A percentile compares a stretch with the other conserved stretches of the same genome.
Evolutionary conservation across 352 stramenopile species (phyloP).

Genomic region (Phytophthora melonis): DNA sequence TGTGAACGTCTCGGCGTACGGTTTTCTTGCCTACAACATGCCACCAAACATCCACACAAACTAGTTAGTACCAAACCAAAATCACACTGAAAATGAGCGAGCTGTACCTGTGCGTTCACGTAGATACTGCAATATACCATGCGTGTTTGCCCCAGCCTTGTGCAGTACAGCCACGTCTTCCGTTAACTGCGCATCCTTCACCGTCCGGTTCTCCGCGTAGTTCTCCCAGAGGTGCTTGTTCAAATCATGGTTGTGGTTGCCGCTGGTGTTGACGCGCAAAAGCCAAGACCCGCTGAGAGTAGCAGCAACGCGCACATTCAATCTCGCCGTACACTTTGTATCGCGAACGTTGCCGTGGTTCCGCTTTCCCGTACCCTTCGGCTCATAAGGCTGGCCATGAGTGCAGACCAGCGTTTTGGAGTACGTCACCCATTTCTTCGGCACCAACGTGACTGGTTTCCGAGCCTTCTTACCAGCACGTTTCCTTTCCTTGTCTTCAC

Average conservation of each 20-base stretch:
- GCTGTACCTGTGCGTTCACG: slow-evolving; percentile 8
- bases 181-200: background rate
- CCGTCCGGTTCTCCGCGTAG: slow-evolving; percentile 1
- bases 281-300: background rate
- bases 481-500: background rate
- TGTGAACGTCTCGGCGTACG: slow-evolving; percentile 15
- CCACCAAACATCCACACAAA: background rate
- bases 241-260: slow-evolving; percentile 12
- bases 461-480: background rate
- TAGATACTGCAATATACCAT: background rate
- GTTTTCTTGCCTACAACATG: slow-evolving; percentile 8
- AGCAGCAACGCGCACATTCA: slow-evolving; percentile 3
- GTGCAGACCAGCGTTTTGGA: slow-evolving; percentile 7
- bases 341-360: slow-evolving; percentile 5
- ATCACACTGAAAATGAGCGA: slow-evolving; percentile 3
- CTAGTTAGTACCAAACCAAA: background rate
- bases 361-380: background rate
- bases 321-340: background rate
- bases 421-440: background rate
- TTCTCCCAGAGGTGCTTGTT: slow-evolving; percentile 9
- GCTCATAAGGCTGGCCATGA: background rate
- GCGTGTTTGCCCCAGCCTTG: slow-evolving; percentile 5
- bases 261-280: background rate
- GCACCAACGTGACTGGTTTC: background rate
- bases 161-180: background rate